These are phyloP conservation scores for Colletotrichum spaethianum DNA, from an alignment of 2,329 filamentous ascomycete genomes.

Conservation along the genomic window DNA sequence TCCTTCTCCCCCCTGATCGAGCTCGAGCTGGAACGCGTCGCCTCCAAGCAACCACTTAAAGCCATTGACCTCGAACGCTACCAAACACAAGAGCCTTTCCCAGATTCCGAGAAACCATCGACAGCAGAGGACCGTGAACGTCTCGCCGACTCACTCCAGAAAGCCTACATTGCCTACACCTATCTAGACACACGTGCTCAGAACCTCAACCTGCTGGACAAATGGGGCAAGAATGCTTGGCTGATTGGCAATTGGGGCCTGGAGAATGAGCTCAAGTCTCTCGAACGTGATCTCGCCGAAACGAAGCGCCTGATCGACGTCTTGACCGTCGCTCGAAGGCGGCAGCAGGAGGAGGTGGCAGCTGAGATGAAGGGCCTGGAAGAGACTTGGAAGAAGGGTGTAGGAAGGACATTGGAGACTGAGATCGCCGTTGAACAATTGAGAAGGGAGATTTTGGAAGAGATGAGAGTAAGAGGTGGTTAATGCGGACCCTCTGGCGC, in stretches of 20 bases:
- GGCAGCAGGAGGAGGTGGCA: constrained; percentile 77
- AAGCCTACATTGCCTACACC: constrained; percentile 63
- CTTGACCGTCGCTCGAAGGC: constrained; percentile 78
- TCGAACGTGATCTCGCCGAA: constrained; percentile 83
- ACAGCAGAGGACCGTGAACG: constrained; percentile 66
- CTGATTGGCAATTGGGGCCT: constrained; percentile 85
- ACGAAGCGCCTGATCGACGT: constrained; percentile 79
- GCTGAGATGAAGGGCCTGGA: constrained; percentile 83
- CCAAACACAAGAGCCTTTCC: constrained; percentile 74
- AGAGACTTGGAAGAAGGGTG: constrained; percentile 82
- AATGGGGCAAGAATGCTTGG: constrained; percentile 92
- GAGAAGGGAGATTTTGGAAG: constrained; percentile 75
- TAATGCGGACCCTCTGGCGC: not conserved
- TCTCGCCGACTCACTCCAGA: constrained; percentile 73
- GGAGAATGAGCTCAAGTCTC: constrained; percentile 76
- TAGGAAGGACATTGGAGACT: constrained; percentile 86
- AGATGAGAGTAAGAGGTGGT: constrained; percentile 57
- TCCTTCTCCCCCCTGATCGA: constrained; percentile 77
- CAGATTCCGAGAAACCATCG: constrained; percentile 42
- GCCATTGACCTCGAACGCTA: constrained; percentile 86
- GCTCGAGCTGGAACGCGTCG: constrained; percentile 78
- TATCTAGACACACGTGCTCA: constrained; percentile 66
- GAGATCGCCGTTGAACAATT: constrained; percentile 86
- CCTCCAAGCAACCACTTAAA: constrained; percentile 64
- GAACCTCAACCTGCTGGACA: constrained; percentile 81